A percentile compares a stretch with the other conserved stretches of the same genome.
Evolutionary conservation across 2,329 filamentous ascomycete genomes (phyloP).

Genomic region (Tricladium varicosporioides): DNA sequence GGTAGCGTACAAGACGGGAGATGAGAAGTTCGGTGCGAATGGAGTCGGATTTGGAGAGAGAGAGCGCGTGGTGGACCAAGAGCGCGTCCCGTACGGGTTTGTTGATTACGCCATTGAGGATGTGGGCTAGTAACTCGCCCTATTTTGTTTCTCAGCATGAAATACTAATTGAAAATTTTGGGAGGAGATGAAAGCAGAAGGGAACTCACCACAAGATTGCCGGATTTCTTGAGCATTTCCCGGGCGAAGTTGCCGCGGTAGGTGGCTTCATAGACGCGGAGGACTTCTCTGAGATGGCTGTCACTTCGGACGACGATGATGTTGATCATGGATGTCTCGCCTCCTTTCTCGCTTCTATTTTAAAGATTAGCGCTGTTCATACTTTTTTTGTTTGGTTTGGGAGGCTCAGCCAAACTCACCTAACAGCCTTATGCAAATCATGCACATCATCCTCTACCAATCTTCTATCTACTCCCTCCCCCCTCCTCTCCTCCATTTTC

Average conservation of each 20-base stretch:
- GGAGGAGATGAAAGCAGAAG: constrained; percentile 1
- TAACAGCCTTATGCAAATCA: constrained; percentile 65
- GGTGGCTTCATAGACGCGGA: constrained; percentile 71
- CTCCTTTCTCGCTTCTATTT: constrained; percentile 64
- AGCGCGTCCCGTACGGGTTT: constrained; percentile 89
- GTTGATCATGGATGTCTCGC: constrained; percentile 82
- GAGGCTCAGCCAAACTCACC: constrained; percentile 29
- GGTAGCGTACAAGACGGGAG: constrained; percentile 80
- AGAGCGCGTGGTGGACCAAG: constrained; percentile 86
- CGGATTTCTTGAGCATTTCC: constrained; percentile 83
- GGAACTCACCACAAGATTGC: constrained; percentile 81
- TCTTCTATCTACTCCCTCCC: constrained; percentile 34
- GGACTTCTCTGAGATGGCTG: constrained; percentile 74
- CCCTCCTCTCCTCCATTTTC: constrained; percentile 69
- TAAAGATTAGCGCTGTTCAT: too few species aligned
- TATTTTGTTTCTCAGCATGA: constrained; percentile 37
- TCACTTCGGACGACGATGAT: constrained; percentile 82
- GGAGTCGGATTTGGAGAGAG: constrained; percentile 61
- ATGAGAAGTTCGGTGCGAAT: constrained; percentile 84
- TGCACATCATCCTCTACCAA: constrained; percentile 70
- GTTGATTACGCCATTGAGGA: constrained; percentile 96
- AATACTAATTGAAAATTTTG: not conserved
- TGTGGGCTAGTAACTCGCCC: constrained; percentile 92
- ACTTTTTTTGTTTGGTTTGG: too few species aligned
- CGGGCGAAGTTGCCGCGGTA: constrained; percentile 81